phyloP scores from a whole-genome alignment of 768 basidiomycete species.

The Boletus rubroflammeus region DNA sequence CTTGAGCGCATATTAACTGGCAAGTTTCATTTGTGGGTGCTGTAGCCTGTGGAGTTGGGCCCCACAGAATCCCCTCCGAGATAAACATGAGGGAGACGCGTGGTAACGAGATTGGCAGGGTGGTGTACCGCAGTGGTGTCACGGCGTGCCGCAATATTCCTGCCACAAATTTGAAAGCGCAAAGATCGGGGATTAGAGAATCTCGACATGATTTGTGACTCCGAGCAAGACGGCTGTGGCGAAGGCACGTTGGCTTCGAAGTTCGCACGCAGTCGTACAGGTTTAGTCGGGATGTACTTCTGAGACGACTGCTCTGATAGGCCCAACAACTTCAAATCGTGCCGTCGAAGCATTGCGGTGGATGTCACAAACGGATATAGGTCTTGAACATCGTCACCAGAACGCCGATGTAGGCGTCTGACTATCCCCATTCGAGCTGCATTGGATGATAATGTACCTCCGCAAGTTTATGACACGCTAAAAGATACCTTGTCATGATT shows the following conservation, averaged over 20 bases:
- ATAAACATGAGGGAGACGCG: constrained; percentile 13
- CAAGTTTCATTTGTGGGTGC: constrained; percentile 1
- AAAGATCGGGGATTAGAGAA: constrained; percentile 10
- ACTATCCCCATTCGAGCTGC: not conserved
- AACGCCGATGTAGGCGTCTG: not conserved
- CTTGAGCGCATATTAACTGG: not conserved
- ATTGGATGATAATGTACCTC: not conserved
- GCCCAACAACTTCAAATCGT: no score
- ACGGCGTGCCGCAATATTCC: constrained; percentile 8
- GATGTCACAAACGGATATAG: not conserved
- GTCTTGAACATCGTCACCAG: not conserved
- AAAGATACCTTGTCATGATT: not conserved
- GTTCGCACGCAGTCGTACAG: not conserved
- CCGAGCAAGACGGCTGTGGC: constrained; percentile 16
- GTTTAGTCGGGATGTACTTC: not conserved
- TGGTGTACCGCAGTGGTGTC: not conserved
- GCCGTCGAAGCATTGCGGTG: not conserved
- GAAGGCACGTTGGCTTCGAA: constrained; percentile 15
- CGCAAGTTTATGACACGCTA: not conserved
- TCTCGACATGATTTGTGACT: not conserved
- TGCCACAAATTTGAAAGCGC: constrained; percentile 8
- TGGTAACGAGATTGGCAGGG: not conserved
- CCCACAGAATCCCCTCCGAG: not conserved
- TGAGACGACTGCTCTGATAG: no score
- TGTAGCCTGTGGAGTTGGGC: not conserved